These are phyloP conservation scores for Penicillium sclerotigenum DNA, from an alignment of 2,329 filamentous ascomycete species.

Conservation along the genomic window DNA sequence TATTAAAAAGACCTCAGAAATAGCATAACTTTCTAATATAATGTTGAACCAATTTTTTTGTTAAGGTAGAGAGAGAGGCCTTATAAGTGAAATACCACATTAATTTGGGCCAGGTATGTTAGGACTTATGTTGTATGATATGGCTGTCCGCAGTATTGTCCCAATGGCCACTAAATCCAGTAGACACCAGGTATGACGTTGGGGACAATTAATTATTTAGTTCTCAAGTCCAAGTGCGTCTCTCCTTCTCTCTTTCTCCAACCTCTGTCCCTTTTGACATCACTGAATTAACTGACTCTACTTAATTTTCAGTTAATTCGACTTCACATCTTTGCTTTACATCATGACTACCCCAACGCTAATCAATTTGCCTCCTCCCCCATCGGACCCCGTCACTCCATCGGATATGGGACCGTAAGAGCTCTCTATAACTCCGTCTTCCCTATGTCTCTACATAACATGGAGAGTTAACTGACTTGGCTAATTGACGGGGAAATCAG, in stretches of 20 bases:
- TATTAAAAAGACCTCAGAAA: no score
- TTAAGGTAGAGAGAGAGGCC: neutral
- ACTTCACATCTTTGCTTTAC: neutral
- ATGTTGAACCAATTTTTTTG: neutral
- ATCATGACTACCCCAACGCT: conserved; percentile 59
- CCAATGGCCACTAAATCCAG: rapidly evolving
- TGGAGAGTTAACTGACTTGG: conserved; percentile 18
- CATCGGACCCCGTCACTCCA: conserved; percentile 79
- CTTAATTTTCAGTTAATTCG: neutral
- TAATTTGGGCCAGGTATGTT: neutral
- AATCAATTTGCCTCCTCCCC: conserved; percentile 79
- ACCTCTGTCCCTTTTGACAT: neutral
- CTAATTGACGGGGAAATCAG: conserved; percentile 45
- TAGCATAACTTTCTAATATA: neutral
- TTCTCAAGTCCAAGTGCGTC: neutral
- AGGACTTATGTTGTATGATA: no score
- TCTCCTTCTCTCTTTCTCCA: neutral
- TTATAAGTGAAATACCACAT: neutral
- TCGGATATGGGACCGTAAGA: conserved; percentile 81
- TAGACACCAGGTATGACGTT: neutral
- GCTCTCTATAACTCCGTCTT: conserved; percentile 1
- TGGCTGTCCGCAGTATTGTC: neutral
- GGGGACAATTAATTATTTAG: neutral
- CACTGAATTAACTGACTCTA: neutral
- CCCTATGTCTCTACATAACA: conserved; percentile 6